Evolutionary conservation across 2,329 filamentous ascomycete species (phyloP), one percentile per base, ranked within the genome.

Genomic region (Colletotrichum brevisporum): DNA sequence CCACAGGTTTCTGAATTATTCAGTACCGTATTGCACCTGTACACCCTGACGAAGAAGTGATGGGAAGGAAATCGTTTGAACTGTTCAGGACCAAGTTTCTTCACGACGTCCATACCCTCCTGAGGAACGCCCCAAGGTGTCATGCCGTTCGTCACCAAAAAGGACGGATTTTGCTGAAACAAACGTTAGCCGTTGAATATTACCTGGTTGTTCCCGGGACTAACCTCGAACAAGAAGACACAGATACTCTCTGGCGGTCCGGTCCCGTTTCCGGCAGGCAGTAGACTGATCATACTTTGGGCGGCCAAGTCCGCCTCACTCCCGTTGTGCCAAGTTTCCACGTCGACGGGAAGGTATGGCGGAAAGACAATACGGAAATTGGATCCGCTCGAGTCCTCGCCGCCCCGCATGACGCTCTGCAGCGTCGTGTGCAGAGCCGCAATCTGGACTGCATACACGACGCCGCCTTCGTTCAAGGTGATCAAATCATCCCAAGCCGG

Each of bases 21-120:
- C 86, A 36, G 79, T 79, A 88, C 87, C 53, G 84, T 84, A 55
- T 79, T 82, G 15, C 84, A 86, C 26, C 88, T 83, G 71, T 86
- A 89, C 5, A 89, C 81, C 12, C 86, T 82, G 26, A 83, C 83
- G 64, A 89, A 89, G 74, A 87, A 89, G 73, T 89, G 87, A 67
- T 89, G 88, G 12, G 84, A 80, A 2, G 88, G 88, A 61, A 89
- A 89, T 0, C 76, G 76, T 45, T 79, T 79, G 69, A 88, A 89
- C 50, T 78, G 75, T 3, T 78, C 76, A 0, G 88, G 84, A 0
- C 86, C 86, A 18, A 80, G 75, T 26, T 78, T 79, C 54, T 79
- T 79, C 57, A 87, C 76, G 10, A 47, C 41, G 66, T 80, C 79
- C 59, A 74, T 72, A 43, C 82, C 76, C 16, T 78, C 74, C 1